These are phyloP conservation scores for Cetradonia linearis DNA, from an alignment of 495 filamentous ascomycete genomes.

Conservation along the genomic window DNA sequence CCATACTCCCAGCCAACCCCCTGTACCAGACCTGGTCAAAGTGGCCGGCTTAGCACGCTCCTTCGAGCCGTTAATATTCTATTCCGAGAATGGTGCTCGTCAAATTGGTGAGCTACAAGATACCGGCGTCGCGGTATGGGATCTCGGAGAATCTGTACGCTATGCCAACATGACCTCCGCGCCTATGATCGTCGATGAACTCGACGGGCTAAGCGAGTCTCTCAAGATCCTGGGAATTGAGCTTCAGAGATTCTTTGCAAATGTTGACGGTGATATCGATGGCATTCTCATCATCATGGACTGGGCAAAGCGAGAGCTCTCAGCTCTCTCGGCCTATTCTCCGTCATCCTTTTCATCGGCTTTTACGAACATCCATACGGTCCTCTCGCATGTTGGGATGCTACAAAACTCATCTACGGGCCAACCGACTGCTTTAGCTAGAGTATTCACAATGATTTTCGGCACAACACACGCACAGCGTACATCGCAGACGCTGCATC, in stretches of 20 bases:
- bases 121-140: constrained; percentile 83
- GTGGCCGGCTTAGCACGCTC: constrained; percentile 77
- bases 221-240: constrained; percentile 73
- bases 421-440: constrained; percentile 55
- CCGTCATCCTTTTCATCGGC: constrained; percentile 50
- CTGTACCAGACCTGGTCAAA: constrained; percentile 81
- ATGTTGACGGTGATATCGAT: constrained; percentile 85
- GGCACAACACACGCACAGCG: constrained; percentile 70
- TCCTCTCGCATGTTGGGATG: constrained; percentile 56
- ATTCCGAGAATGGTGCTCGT: constrained; percentile 75
- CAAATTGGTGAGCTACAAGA: constrained; percentile 81
- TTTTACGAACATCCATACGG: constrained; percentile 69
- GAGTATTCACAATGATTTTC: constrained; percentile 56
- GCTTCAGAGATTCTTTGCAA: constrained; percentile 78
- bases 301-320: constrained; percentile 78
- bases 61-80: constrained; percentile 85
- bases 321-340: constrained; percentile 42
- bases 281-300: constrained; percentile 88
- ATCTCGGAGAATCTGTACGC: constrained; percentile 77
- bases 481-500: constrained; percentile 67
- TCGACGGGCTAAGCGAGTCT: constrained; percentile 73
- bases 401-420: constrained; percentile 53
- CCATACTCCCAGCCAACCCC: constrained; percentile 51
- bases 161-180: constrained; percentile 83
- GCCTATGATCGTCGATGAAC: constrained; percentile 69